phyloP scores from a whole-genome alignment of 2,329 filamentous ascomycete species.

The Aspergillus fumigatus region DNA sequence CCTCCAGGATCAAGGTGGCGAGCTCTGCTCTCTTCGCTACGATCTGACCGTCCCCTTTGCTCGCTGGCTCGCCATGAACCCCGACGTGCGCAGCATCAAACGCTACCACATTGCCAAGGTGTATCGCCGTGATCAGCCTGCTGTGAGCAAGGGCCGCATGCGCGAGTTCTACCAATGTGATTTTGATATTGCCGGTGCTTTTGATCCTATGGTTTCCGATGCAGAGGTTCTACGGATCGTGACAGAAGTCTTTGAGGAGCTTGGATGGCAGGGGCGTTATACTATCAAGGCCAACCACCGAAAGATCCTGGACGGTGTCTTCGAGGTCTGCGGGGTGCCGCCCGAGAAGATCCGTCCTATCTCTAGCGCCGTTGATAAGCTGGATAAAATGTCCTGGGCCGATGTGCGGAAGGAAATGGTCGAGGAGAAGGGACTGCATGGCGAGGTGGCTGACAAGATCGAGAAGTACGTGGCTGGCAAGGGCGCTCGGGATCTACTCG shows the following conservation, averaged over 20 bases:
- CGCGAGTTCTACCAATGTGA: conserved; percentile 97
- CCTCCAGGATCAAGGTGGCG: conserved; percentile 79
- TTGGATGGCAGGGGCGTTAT: conserved; percentile 69
- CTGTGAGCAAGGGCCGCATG: conserved; percentile 88
- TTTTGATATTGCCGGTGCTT: conserved; percentile 84
- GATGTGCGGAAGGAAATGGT: conserved; percentile 92
- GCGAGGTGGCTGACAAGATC: conserved; percentile 77
- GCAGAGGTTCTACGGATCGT: conserved; percentile 83
- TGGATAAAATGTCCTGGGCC: conserved; percentile 87
- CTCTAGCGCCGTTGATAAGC: conserved; percentile 89
- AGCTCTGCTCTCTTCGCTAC: conserved; percentile 78
- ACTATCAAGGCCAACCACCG: conserved; percentile 95
- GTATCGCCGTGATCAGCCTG: conserved; percentile 74
- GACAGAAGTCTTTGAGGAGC: conserved; percentile 75
- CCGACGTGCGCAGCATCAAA: conserved; percentile 76
- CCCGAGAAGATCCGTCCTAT: conserved; percentile 82
- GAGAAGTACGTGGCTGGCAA: conserved; percentile 77
- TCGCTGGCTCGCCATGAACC: conserved; percentile 89
- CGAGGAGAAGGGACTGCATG: conserved; percentile 77
- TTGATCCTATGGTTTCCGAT: conserved; percentile 88
- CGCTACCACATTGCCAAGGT: conserved; percentile 95
- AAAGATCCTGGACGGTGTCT: conserved; percentile 88
- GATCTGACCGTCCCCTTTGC: conserved; percentile 88
- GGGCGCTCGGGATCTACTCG: conserved; percentile 69
- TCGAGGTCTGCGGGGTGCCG: conserved; percentile 85